These are phyloP conservation scores for Phaeoacremonium minimum DNA, from an alignment of 2,329 filamentous ascomycete genomes.

Conservation along the genomic window DNA sequence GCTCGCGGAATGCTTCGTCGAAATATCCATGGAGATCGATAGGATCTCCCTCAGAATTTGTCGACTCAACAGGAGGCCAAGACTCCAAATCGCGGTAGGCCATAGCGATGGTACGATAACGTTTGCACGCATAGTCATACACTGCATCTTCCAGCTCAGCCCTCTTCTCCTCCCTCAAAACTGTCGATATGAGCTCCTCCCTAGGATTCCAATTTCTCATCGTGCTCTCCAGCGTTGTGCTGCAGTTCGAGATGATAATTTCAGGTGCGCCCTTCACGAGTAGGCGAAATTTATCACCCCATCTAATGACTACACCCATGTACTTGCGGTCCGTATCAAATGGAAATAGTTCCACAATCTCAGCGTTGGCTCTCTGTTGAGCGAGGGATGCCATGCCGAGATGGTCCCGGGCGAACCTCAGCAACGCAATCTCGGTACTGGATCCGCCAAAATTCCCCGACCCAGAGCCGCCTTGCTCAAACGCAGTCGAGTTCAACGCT, in stretches of 20 bases:
- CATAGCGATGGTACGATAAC: conserved; percentile 46
- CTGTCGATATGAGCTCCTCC: background rate
- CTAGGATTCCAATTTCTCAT: background rate
- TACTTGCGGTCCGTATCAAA: conserved; percentile 50
- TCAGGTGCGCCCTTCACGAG: conserved; percentile 49
- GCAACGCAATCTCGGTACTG: conserved; percentile 72
- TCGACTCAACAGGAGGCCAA: conserved; percentile 62
- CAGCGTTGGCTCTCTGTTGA: conserved; percentile 58
- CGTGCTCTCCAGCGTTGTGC: conserved; percentile 28
- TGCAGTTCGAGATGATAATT: conserved; percentile 39
- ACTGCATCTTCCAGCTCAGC: background rate
- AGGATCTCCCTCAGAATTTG: conserved; percentile 54
- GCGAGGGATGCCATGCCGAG: conserved; percentile 59
- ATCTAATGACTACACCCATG: conserved; percentile 60
- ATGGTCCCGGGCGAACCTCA: conserved; percentile 64
- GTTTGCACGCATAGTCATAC: background rate
- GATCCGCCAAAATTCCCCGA: conserved; percentile 63
- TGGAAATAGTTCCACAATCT: conserved; percentile 36
- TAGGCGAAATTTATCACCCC: conserved; percentile 53
- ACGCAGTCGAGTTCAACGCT: conserved; percentile 65
- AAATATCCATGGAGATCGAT: conserved; percentile 34
- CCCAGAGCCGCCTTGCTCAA: conserved; percentile 60
- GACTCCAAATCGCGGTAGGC: conserved; percentile 62
- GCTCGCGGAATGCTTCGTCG: conserved; percentile 3
- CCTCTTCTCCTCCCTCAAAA: background rate